These are phyloP conservation scores for Neonectria sp. DNA, from an alignment of 2,329 filamentous ascomycete genomes.

Conservation along the genomic window DNA sequence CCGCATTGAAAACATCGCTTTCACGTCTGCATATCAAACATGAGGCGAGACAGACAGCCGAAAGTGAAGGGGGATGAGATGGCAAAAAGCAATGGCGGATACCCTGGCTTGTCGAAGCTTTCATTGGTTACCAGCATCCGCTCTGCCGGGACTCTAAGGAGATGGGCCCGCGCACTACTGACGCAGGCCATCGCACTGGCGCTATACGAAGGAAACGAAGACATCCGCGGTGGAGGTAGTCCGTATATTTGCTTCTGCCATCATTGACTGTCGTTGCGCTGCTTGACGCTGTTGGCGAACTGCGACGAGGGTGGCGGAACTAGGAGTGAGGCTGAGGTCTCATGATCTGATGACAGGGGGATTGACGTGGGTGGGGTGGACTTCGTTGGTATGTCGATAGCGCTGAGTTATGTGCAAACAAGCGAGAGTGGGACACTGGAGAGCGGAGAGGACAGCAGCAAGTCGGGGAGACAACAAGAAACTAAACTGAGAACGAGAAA, in stretches of 20 bases:
- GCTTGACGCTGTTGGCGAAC: slow-evolving; percentile 18
- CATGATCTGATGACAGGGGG: slow-evolving; percentile 21
- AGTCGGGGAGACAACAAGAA: slow-evolving; percentile 4
- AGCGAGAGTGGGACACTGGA: slow-evolving; percentile 18
- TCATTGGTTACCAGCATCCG: slow-evolving; percentile 45
- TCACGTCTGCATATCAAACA: slow-evolving; percentile 17
- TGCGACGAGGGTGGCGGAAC: slow-evolving; percentile 17
- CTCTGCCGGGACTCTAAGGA: slow-evolving; percentile 41
- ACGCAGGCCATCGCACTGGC: slow-evolving; percentile 27
- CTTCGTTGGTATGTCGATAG: slow-evolving; percentile 22
- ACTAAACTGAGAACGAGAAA: slow-evolving; percentile 6
- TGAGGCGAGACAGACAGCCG: not conserved
- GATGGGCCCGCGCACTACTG: slow-evolving; percentile 37
- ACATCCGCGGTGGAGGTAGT: slow-evolving; percentile 16
- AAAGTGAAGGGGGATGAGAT: slow-evolving; percentile 9
- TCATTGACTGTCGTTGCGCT: slow-evolving; percentile 15
- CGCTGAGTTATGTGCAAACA: slow-evolving; percentile 15
- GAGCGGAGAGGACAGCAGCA: slow-evolving; percentile 1
- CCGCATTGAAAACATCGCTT: not conserved
- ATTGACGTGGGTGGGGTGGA: slow-evolving; percentile 24
- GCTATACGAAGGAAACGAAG: slow-evolving; percentile 28
- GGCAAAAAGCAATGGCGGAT: slow-evolving; percentile 14
- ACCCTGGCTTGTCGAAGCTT: slow-evolving; percentile 18
- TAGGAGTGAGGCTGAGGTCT: slow-evolving; percentile 25
- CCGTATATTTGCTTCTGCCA: slow-evolving; percentile 35